phyloP scores from a whole-genome alignment of 192 early-diverging fungal species.

The Cetraspora pellucida region DNA sequence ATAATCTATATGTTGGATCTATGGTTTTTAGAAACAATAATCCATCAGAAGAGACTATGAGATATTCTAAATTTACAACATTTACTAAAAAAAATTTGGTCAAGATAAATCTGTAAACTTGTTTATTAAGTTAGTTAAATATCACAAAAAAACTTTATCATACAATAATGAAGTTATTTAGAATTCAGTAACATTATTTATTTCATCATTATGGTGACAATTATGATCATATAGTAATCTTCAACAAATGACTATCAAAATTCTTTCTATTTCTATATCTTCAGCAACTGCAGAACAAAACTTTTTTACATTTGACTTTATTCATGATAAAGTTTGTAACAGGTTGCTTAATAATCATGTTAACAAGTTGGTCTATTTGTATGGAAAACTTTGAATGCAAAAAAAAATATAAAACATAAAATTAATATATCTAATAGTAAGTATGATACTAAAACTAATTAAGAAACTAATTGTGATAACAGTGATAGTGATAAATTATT shows the following conservation, averaged over 20 bases:
- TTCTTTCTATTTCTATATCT: neutral
- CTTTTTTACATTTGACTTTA: conserved; percentile 2
- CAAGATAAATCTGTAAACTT: neutral
- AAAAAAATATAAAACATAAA: too few species aligned
- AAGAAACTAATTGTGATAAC: too few species aligned
- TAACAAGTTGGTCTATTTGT: conserved; percentile 1
- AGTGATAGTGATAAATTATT: too few species aligned
- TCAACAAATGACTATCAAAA: too few species aligned
- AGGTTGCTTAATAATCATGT: neutral
- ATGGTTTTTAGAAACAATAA: neutral
- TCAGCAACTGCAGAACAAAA: neutral
- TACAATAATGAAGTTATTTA: conserved; percentile 9
- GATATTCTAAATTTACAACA: neutral
- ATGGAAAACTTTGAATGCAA: neutral
- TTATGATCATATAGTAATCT: conserved; percentile 2
- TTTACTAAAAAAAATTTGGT: neutral
- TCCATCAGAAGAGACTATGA: neutral
- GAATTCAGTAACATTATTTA: neutral
- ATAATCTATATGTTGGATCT: neutral
- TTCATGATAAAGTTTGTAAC: conserved; percentile 7
- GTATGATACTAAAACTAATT: too few species aligned
- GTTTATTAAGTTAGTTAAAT: conserved; percentile 2
- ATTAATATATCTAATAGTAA: too few species aligned
- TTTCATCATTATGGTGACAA: neutral
- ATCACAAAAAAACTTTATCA: neutral